Conservation (phyloP, 495 filamentous ascomycete genomes). For the Podospora fimiseda region DNA sequence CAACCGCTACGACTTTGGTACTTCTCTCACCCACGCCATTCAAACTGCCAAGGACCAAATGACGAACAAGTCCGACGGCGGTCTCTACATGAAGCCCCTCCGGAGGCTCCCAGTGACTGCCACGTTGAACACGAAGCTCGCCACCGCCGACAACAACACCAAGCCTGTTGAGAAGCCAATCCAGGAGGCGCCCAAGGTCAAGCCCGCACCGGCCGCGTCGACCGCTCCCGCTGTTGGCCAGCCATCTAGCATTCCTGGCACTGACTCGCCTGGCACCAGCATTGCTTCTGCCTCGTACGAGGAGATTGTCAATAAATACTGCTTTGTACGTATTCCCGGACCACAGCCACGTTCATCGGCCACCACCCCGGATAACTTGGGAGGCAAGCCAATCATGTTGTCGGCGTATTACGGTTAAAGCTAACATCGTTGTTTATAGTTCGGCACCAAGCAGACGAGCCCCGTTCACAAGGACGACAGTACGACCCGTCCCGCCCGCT, state of each 20-base stretch:
- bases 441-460: slow-evolving; percentile 39
- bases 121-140: background rate
- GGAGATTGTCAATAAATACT: slow-evolving; percentile 95
- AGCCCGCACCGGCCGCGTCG: slow-evolving; percentile 8
- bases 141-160: slow-evolving; percentile 3
- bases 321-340: slow-evolving; percentile 76
- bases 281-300: slow-evolving; percentile 81
- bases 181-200: background rate
- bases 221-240: slow-evolving; percentile 10
- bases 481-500: slow-evolving; percentile 22
- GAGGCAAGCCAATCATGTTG: slow-evolving; percentile 20
- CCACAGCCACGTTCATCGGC: slow-evolving; percentile 10
- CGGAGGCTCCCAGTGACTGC: slow-evolving; percentile 20
- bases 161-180: background rate
- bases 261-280: slow-evolving; percentile 36
- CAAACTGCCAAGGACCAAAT: slow-evolving; percentile 52
- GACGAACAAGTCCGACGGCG: slow-evolving; percentile 44
- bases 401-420: background rate
- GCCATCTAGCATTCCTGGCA: slow-evolving; percentile 17
- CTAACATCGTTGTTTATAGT: slow-evolving; percentile 29
- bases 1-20: slow-evolving; percentile 88
- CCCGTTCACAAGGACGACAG: slow-evolving; percentile 31
- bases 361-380: slow-evolving; percentile 23
- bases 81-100: slow-evolving; percentile 45
- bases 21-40: slow-evolving; percentile 80